These are phyloP conservation scores for Oryza australiensis DNA, from an alignment of 176 grass and related monocot species.

Conservation along the genomic window DNA sequence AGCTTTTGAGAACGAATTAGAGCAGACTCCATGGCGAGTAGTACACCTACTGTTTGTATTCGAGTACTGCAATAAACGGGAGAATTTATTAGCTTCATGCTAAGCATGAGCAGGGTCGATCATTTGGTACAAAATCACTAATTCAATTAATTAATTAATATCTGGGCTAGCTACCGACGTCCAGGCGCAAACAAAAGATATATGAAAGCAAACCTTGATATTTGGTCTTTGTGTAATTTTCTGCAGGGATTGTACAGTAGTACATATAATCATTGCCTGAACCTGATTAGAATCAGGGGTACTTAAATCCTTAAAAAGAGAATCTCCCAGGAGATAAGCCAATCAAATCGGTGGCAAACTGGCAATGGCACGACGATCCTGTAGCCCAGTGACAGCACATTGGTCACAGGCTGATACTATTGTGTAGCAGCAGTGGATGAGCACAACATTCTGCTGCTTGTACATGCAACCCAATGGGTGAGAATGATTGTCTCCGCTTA, in stretches of 20 bases:
- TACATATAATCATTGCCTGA: not conserved
- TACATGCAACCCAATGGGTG: slow-evolving; percentile 27
- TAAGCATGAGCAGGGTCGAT: not conserved
- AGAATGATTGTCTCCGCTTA: slow-evolving; percentile 32
- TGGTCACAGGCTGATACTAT: not conserved
- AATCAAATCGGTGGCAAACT: not conserved
- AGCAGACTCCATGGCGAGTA: not conserved
- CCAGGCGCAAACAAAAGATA: not conserved
- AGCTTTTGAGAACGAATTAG: not conserved
- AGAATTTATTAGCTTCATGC: slow-evolving; percentile 2
- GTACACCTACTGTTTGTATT: not conserved
- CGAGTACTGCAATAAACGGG: not conserved
- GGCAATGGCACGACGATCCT: not conserved
- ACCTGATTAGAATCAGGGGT: not conserved
- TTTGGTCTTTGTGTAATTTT: not conserved
- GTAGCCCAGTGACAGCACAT: slow-evolving; percentile 37
- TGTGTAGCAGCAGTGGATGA: slow-evolving; percentile 5
- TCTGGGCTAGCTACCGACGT: slow-evolving; percentile 1
- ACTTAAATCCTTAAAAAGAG: not conserved
- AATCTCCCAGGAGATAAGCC: not conserved
- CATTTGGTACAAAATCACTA: not conserved
- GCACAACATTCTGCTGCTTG: slow-evolving; percentile 3
- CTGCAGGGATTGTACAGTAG: not conserved
- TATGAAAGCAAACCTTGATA: not conserved
- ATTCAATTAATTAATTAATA: not conserved